Percentiles rank a stretch among this genome's conserved stretches.
These are phyloP conservation scores for Trichosporon coremiiforme DNA, from an alignment of 1,284 basidiomycete species.

Conservation along the genomic window DNA sequence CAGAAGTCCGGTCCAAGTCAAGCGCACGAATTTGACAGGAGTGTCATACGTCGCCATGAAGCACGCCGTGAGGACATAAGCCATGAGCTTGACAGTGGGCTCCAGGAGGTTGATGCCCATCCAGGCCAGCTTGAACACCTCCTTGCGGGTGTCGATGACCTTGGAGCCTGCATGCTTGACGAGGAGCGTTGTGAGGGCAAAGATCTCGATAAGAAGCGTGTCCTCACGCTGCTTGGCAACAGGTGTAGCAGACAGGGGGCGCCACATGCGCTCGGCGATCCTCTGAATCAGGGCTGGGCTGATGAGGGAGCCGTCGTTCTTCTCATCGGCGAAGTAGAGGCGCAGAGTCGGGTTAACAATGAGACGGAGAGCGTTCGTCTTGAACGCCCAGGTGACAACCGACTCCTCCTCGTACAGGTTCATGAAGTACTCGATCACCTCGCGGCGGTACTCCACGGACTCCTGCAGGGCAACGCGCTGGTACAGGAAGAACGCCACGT, in stretches of 20 bases:
- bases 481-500: conserved; percentile 85
- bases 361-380: conserved; percentile 81
- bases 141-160: conserved; percentile 81
- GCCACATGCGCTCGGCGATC: conserved; percentile 52
- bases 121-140: conserved; percentile 96
- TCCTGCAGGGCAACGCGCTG: conserved; percentile 70
- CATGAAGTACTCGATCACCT: conserved; percentile 81
- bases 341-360: conserved; percentile 87
- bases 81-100: conserved; percentile 88
- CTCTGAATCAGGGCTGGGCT: conserved; percentile 41
- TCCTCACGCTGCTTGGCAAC: conserved; percentile 48
- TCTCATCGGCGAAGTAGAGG: conserved; percentile 64
- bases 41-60: conserved; percentile 91
- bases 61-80: conserved; percentile 88
- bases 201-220: conserved; percentile 80
- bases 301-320: conserved; percentile 50
- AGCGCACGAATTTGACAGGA: conserved; percentile 88
- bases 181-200: conserved; percentile 87
- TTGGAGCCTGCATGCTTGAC: conserved; percentile 79
- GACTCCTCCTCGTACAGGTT: conserved; percentile 74
- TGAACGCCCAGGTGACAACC: conserved; percentile 70
- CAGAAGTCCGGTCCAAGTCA: conserved; percentile 93
- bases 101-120: conserved; percentile 68
- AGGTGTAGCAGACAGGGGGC: conserved; percentile 41
- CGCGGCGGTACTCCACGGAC: conserved; percentile 69